phyloP scores from a whole-genome alignment of 1,284 basidiomycete species.

The Marasmius tenuissimus region DNA sequence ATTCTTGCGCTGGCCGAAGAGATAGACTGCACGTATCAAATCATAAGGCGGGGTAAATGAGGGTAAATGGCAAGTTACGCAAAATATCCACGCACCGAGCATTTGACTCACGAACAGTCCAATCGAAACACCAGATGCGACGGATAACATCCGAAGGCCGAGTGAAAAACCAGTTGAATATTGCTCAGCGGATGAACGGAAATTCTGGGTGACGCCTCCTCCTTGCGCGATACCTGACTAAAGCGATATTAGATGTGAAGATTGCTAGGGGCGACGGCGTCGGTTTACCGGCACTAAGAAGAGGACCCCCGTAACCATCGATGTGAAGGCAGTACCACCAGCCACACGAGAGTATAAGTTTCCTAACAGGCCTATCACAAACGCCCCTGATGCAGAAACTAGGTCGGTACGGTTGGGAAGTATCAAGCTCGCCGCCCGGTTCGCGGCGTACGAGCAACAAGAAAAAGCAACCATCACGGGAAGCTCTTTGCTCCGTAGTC shows the following conservation, averaged over 20 bases:
- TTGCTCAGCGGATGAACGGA: constrained; percentile 61
- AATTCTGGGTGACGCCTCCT: constrained; percentile 76
- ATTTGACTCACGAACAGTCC: constrained; percentile 82
- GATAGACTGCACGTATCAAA: constrained; percentile 49
- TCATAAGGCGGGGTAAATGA: background rate
- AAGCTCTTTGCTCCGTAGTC: constrained; percentile 66
- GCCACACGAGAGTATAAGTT: constrained; percentile 79
- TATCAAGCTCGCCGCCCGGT: constrained; percentile 52
- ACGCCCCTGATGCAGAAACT: constrained; percentile 77
- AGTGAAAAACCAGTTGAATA: constrained; percentile 70
- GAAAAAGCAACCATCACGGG: constrained; percentile 80
- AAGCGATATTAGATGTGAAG: constrained; percentile 1
- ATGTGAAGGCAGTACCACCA: constrained; percentile 82
- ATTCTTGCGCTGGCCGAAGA: constrained; percentile 73
- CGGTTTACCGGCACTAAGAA: constrained; percentile 74
- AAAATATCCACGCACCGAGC: constrained; percentile 36
- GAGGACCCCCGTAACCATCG: constrained; percentile 86
- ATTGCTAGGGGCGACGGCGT: background rate
- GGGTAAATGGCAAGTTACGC: background rate
- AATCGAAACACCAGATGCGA: constrained; percentile 85
- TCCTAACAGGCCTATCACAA: constrained; percentile 79
- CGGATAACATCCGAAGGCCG: constrained; percentile 78
- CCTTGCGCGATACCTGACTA: constrained; percentile 85
- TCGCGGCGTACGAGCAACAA: constrained; percentile 73
- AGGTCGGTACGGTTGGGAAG: constrained; percentile 54